phyloP scores from a whole-genome alignment of 805 yeast genomes.

The Pachysolen tannophilus region DNA sequence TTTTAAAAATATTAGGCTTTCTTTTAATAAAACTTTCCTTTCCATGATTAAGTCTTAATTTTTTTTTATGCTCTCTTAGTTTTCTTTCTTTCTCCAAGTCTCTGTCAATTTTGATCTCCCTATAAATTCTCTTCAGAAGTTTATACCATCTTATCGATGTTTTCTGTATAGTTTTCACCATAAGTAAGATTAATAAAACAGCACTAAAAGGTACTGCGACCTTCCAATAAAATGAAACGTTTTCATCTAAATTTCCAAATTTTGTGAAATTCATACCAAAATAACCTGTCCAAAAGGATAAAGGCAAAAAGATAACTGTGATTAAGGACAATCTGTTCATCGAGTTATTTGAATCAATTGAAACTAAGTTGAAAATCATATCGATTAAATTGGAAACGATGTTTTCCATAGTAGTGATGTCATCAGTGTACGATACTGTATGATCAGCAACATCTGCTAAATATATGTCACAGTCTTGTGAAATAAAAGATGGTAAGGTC shows the following conservation, averaged over 20 bases:
- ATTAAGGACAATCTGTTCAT: slow-evolving; percentile 47
- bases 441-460: slow-evolving; percentile 53
- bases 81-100: slow-evolving; percentile 1
- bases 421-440: slow-evolving; percentile 40
- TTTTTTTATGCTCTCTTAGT: slow-evolving; percentile 1
- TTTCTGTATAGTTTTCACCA: slow-evolving; percentile 17
- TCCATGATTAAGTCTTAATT: slow-evolving; percentile 1
- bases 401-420: slow-evolving; percentile 44
- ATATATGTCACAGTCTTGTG: slow-evolving; percentile 38
- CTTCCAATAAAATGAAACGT: slow-evolving; percentile 39
- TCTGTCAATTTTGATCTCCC: slow-evolving; percentile 1
- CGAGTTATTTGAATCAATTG: slow-evolving; percentile 46
- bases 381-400: slow-evolving; percentile 43
- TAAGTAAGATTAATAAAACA: slow-evolving; percentile 26
- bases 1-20: too few species aligned
- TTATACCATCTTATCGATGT: slow-evolving; percentile 5
- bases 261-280: slow-evolving; percentile 47
- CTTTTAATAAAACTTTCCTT: too few species aligned
- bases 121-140: slow-evolving; percentile 2
- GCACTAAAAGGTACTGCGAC: slow-evolving; percentile 34
- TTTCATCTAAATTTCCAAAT: slow-evolving; percentile 30
- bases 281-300: slow-evolving; percentile 55
- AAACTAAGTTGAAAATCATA: slow-evolving; percentile 48
- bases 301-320: slow-evolving; percentile 50
- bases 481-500: slow-evolving; percentile 22